These are phyloP conservation scores for Russula emetica DNA, from an alignment of 768 basidiomycete genomes.

Conservation along the genomic window DNA sequence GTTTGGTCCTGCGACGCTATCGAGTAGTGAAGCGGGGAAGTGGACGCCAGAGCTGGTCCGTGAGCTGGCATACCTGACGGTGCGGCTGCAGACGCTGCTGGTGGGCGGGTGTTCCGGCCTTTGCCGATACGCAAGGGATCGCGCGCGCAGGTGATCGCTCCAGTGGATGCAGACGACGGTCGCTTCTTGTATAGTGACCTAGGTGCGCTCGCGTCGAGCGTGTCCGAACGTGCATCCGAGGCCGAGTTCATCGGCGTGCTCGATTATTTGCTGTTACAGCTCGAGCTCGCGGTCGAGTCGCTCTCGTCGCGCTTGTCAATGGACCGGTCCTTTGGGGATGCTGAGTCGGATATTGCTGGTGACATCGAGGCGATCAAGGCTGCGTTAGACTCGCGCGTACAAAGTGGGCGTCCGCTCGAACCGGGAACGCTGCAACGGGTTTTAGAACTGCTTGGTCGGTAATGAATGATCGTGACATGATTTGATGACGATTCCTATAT, in stretches of 20 bases:
- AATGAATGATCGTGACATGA: constrained; percentile 10
- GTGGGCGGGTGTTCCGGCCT: constrained; percentile 34
- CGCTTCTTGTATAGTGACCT: constrained; percentile 37
- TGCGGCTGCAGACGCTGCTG: constrained; percentile 73
- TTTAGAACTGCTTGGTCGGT: constrained; percentile 18
- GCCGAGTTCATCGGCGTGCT: constrained; percentile 68
- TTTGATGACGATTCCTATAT: background rate
- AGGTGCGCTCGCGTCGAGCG: constrained; percentile 58
- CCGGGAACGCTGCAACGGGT: constrained; percentile 19
- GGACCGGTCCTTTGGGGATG: background rate
- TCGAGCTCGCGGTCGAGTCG: constrained; percentile 58
- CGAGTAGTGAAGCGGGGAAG: background rate
- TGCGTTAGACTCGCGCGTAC: constrained; percentile 8
- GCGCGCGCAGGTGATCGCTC: constrained; percentile 29
- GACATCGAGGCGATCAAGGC: constrained; percentile 11
- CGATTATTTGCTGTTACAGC: constrained; percentile 67
- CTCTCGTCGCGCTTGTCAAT: constrained; percentile 13
- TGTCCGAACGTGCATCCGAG: constrained; percentile 68
- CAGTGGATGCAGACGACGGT: constrained; percentile 12
- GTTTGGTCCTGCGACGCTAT: constrained; percentile 24
- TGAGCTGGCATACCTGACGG: constrained; percentile 64
- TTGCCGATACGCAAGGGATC: constrained; percentile 26
- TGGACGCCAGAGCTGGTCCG: constrained; percentile 72
- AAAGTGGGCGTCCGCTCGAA: constrained; percentile 20
- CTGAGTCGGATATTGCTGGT: background rate